Conservation (phyloP, 495 filamentous ascomycete species). For the Jackrogersella minutella region DNA sequence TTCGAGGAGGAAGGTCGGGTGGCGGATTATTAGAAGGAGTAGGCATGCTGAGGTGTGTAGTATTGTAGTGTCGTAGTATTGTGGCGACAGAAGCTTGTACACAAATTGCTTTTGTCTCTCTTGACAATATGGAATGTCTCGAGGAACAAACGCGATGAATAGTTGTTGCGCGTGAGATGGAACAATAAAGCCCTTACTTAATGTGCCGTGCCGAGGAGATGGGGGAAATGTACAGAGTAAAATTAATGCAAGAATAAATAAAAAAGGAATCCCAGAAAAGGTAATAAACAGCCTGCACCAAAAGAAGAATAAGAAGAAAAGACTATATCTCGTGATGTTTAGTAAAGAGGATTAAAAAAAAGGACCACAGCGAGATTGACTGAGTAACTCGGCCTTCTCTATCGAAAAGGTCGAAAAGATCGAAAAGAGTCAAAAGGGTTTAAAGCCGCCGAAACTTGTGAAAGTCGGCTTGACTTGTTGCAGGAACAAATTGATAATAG, state of each 20-base stretch:
- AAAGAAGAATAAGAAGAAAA: slow-evolving; percentile 14
- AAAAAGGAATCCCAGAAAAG: slow-evolving; percentile 3
- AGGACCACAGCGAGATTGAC: not conserved
- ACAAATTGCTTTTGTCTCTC: slow-evolving; percentile 10
- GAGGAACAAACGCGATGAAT: slow-evolving; percentile 14
- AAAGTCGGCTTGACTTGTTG: slow-evolving; percentile 17
- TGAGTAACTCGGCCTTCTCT: not conserved
- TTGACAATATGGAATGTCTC: not conserved
- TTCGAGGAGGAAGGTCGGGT: slow-evolving; percentile 49
- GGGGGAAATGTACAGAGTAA: slow-evolving; percentile 22
- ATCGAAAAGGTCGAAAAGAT: no score
- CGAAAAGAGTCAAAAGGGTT: slow-evolving; percentile 3
- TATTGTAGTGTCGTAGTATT: not conserved
- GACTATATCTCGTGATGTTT: slow-evolving; percentile 22
- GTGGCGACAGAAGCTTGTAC: not conserved
- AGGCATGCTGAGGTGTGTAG: slow-evolving; percentile 54
- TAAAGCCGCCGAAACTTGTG: slow-evolving; percentile 13
- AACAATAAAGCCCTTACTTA: slow-evolving; percentile 11
- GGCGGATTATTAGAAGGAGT: slow-evolving; percentile 57
- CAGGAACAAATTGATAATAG: slow-evolving; percentile 2
- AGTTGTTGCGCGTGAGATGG: slow-evolving; percentile 16
- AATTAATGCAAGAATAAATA: slow-evolving; percentile 32
- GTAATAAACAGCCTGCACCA: slow-evolving; percentile 16
- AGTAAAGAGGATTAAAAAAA: not conserved
- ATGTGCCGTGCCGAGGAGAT: not conserved